Percentiles rank a stretch among this genome's conserved stretches.
Evolutionary conservation across 1,284 basidiomycete species (phyloP).

Genomic region (Albatrellus sp.): DNA sequence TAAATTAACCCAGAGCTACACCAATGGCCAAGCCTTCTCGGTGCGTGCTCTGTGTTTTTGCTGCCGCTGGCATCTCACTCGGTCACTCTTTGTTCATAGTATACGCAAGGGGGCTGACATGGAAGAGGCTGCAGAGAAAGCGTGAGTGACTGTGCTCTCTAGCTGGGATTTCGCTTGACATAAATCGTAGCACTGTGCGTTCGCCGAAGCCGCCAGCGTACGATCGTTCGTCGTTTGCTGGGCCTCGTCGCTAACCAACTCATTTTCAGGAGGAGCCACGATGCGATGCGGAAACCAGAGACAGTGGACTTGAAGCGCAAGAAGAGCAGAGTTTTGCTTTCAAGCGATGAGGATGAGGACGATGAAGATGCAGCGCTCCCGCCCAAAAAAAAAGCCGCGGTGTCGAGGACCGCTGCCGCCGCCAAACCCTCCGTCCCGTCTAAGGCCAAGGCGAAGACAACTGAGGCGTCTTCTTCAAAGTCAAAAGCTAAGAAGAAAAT

Average conservation of each 20-base stretch:
- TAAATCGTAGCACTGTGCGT: too few relatives aligned
- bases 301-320: slow-evolving; percentile 19
- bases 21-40: too few relatives aligned
- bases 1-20: too few relatives aligned
- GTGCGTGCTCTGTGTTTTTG: too few relatives aligned
- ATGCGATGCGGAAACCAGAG: too few relatives aligned
- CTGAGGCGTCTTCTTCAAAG: slow-evolving; percentile 3
- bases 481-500: slow-evolving; percentile 10
- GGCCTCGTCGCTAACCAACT: too few relatives aligned
- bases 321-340: slow-evolving; percentile 16
- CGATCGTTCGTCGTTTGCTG: too few relatives aligned
- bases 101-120: slow-evolving; percentile 6
- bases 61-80: too few relatives aligned
- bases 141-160: neutral
- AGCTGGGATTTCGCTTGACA: slow-evolving; percentile 1
- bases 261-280: too few relatives aligned
- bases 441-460: slow-evolving; percentile 9
- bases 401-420: slow-evolving; percentile 17
- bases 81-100: too few relatives aligned
- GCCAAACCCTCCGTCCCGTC: slow-evolving; percentile 8
- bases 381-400: slow-evolving; percentile 30
- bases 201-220: too few relatives aligned
- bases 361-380: slow-evolving; percentile 20
- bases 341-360: slow-evolving; percentile 24
- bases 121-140: slow-evolving; percentile 2